A percentile compares a stretch with the other conserved stretches of the same genome.
These are phyloP conservation scores for Sequoia sempervirens DNA, from an alignment of 75 land plant genomes.

Conservation along the genomic window DNA sequence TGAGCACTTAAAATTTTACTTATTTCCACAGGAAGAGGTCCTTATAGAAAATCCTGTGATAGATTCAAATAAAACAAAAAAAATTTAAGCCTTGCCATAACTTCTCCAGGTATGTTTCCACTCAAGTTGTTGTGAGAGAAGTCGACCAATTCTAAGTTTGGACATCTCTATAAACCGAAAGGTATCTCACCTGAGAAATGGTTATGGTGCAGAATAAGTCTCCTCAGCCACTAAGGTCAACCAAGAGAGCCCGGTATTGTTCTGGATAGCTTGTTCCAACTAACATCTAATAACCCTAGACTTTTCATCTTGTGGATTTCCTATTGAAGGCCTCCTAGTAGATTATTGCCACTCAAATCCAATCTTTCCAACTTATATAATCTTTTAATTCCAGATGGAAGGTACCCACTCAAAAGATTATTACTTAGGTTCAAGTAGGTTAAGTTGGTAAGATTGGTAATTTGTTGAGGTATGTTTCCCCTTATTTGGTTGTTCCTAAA, in stretches of 20 bases:
- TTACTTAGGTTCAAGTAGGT: background rate
- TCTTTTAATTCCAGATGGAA: background rate
- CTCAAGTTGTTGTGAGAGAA: constrained; percentile 21
- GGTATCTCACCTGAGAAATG: constrained; percentile 23
- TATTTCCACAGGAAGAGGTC: constrained; percentile 47
- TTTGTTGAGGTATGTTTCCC: background rate
- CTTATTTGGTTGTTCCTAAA: constrained; percentile 13
- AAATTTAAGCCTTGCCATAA: constrained; percentile 6
- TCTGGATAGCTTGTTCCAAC: constrained; percentile 14
- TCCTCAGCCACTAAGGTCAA: background rate
- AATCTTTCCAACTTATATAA: constrained; percentile 5
- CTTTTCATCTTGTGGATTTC: constrained; percentile 1
- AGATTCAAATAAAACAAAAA: constrained; percentile 56
- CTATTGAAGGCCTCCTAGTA: constrained; percentile 23
- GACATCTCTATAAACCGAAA: constrained; percentile 9
- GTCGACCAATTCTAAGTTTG: constrained; percentile 16
- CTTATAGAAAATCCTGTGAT: constrained; percentile 40
- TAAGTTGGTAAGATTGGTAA: constrained; percentile 7
- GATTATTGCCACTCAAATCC: constrained; percentile 14
- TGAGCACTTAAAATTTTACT: constrained; percentile 54
- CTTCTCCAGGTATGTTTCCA: background rate
- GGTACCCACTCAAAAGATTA: constrained; percentile 8
- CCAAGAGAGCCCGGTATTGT: constrained; percentile 13
- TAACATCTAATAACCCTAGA: constrained; percentile 18
- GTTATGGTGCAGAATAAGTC: constrained; percentile 8